phyloP scores from a whole-genome alignment of 225 moss, liverwort and hornwort genomes.

The Physcomitrellopsis africana region DNA sequence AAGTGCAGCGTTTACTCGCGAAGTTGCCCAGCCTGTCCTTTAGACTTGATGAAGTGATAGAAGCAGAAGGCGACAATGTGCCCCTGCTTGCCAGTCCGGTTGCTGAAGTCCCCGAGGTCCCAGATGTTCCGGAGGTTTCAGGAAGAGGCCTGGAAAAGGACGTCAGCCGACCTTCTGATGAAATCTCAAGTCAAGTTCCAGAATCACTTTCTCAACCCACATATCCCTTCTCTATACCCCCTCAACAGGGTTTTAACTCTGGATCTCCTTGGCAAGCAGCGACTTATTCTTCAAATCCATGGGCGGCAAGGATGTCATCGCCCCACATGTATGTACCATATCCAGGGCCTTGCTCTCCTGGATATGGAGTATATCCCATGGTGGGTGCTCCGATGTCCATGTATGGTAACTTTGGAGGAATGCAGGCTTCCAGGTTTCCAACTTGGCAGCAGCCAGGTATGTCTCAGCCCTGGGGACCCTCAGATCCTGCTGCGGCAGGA shows the following conservation, averaged over 20 bases:
- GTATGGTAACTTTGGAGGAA: conserved; percentile 40
- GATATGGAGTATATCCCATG: conserved; percentile 52
- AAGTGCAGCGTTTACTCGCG: conserved; percentile 85
- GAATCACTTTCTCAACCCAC: conserved; percentile 32
- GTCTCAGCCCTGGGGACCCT: conserved; percentile 32
- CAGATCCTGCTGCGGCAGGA: conserved; percentile 33
- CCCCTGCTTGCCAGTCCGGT: conserved; percentile 40
- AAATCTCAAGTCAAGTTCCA: conserved; percentile 25
- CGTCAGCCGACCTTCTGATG: conserved; percentile 21
- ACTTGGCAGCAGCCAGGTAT: conserved; percentile 49
- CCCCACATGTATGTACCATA: conserved; percentile 62
- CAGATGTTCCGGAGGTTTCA: conserved; percentile 13
- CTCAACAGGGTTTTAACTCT: conserved; percentile 40
- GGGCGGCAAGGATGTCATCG: conserved; percentile 47
- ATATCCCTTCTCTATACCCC: conserved; percentile 34
- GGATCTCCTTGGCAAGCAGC: conserved; percentile 43
- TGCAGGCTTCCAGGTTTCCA: conserved; percentile 35
- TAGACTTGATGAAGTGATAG: conserved; percentile 37
- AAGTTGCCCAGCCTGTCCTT: conserved; percentile 36
- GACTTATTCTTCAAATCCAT: conserved; percentile 44
- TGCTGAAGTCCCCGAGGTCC: conserved; percentile 43
- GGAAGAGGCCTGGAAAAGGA: conserved; percentile 23
- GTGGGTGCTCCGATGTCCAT: conserved; percentile 50
- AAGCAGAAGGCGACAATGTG: conserved; percentile 34
- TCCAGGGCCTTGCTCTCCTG: conserved; percentile 45